phyloP scores from a whole-genome alignment of 345 rosid species.

The Orychophragmus violaceus region DNA sequence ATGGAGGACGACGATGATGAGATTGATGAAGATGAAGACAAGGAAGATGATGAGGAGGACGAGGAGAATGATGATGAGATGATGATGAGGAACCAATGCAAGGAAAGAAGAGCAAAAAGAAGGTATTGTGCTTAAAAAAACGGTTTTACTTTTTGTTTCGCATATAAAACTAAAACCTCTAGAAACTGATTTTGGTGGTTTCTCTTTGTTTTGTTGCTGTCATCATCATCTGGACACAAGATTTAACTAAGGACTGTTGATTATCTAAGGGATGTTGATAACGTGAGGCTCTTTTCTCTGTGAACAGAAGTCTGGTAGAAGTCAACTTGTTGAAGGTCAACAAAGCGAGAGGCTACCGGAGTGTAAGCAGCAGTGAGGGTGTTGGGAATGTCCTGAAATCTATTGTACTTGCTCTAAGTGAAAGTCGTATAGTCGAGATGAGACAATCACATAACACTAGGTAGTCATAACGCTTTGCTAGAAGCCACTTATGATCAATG shows the following conservation, averaged over 20 bases:
- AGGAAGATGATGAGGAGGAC: conserved; percentile 35
- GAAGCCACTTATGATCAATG: no score
- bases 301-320: conserved; percentile 52
- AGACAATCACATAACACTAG: no score
- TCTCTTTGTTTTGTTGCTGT: conserved; percentile 36
- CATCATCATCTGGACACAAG: conserved; percentile 52
- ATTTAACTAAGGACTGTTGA: conserved; percentile 24
- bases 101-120: not conserved
- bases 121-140: not conserved
- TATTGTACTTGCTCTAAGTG: no score
- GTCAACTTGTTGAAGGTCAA: conserved; percentile 42
- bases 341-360: conserved; percentile 84
- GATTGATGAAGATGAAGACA: conserved; percentile 36
- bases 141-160: not conserved
- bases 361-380: conserved; percentile 85
- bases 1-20: conserved; percentile 45
- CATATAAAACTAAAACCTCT: not conserved
- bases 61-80: conserved; percentile 49
- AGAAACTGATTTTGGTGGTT: no score
- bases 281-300: not conserved
- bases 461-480: no score
- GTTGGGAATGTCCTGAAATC: no score
- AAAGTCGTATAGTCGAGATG: no score
- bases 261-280: not conserved
- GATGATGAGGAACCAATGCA: conserved; percentile 41